Conservation (phyloP, 768 basidiomycete genomes). For the Lentinula sp. region DNA sequence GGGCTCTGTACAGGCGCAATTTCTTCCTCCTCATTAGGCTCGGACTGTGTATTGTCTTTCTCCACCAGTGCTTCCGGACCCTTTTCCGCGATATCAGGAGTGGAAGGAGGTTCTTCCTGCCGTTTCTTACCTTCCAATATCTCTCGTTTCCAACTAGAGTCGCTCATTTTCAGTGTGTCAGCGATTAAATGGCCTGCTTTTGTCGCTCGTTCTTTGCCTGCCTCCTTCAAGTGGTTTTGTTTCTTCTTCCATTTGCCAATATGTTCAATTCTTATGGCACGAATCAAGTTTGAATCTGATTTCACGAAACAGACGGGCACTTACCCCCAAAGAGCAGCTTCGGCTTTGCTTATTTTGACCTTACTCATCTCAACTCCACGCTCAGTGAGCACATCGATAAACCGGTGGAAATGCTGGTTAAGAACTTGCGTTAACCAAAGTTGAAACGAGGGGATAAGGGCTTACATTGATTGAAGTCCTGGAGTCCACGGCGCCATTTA, state of each 20-base stretch:
- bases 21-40: background rate
- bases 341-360: slow-evolving; percentile 56
- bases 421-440: background rate
- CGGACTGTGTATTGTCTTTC: slow-evolving; percentile 1
- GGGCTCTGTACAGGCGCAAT: slow-evolving; percentile 46
- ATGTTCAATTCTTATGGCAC: slow-evolving; percentile 37
- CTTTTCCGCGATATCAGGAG: background rate
- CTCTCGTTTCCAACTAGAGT: slow-evolving; percentile 23
- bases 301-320: slow-evolving; percentile 5
- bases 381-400: slow-evolving; percentile 44
- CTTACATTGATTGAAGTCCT: slow-evolving; percentile 51
- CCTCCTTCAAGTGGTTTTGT: slow-evolving; percentile 21
- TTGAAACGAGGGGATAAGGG: background rate
- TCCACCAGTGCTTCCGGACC: background rate
- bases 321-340: slow-evolving; percentile 51
- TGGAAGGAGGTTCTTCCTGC: background rate
- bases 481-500: background rate
- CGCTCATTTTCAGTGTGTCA: background rate
- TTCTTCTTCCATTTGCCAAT: slow-evolving; percentile 37
- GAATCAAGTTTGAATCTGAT: background rate
- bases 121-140: slow-evolving; percentile 20
- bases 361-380: slow-evolving; percentile 54
- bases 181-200: slow-evolving; percentile 20
- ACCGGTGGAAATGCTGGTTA: slow-evolving; percentile 50
- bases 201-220: slow-evolving; percentile 26